Conservation (phyloP, 306 rosid species). For the Betula pendula region DNA sequence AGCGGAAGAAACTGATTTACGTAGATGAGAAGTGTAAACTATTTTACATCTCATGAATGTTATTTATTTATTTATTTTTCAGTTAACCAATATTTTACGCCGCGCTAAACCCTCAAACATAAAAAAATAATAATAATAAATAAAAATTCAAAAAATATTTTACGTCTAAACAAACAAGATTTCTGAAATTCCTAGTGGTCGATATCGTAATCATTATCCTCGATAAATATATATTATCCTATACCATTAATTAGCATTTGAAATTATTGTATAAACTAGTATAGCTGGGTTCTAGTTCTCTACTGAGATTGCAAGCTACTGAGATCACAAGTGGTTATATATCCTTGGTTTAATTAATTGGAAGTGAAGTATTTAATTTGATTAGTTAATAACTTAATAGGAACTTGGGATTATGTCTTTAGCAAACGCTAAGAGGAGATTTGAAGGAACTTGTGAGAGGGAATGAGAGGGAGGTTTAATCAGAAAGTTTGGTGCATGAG, state of each 20-base stretch:
- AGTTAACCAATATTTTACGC: no score
- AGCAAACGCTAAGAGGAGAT: conserved; percentile 46
- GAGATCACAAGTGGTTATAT: not conserved
- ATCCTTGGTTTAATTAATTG: not conserved
- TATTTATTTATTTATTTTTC: no score
- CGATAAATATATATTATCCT: no score
- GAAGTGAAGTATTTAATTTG: not conserved
- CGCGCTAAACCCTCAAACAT: no score
- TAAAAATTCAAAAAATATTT: no score
- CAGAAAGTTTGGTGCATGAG: conserved; percentile 93
- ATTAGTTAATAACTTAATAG: conserved; percentile 26
- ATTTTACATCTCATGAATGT: no score
- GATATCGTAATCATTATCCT: no score
- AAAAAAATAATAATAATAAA: no score
- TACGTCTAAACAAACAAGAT: no score
- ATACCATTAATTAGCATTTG: not conserved
- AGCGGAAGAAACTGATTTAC: no score
- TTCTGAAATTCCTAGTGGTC: no score
- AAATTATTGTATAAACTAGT: not conserved
- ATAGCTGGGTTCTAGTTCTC: not conserved
- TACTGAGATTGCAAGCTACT: not conserved
- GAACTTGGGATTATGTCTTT: conserved; percentile 30
- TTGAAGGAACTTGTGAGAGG: conserved; percentile 56
- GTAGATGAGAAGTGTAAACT: no score
- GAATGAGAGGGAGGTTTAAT: conserved; percentile 89